phyloP scores from a whole-genome alignment of 1,284 basidiomycete species.

The Ustilago curta region DNA sequence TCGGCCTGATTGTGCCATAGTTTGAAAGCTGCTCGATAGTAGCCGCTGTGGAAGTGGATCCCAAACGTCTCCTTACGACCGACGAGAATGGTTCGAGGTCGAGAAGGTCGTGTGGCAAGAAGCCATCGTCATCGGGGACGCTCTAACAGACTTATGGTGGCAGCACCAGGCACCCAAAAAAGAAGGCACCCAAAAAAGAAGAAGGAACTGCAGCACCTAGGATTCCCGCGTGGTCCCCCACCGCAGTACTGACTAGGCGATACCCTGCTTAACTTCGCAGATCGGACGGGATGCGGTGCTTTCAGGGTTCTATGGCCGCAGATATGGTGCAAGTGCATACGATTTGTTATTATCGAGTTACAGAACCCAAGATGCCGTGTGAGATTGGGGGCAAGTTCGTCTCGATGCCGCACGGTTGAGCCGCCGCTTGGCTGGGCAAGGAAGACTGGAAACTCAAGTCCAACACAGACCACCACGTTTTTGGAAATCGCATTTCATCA shows the following conservation, averaged over 20 bases:
- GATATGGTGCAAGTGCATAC: too few relatives aligned
- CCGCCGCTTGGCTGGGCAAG: conserved; percentile 10
- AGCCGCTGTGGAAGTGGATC: too few relatives aligned
- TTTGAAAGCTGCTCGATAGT: background rate
- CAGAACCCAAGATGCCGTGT: too few relatives aligned
- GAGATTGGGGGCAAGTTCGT: background rate
- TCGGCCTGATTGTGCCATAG: conserved; percentile 13
- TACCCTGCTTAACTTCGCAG: conserved; percentile 83
- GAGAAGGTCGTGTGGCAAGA: background rate
- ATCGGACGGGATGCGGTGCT: conserved; percentile 84
- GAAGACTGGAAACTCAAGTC: conserved; percentile 14
- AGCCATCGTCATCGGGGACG: background rate
- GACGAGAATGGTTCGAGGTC: background rate
- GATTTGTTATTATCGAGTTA: too few relatives aligned
- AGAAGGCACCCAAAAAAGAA: background rate
- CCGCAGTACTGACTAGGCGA: conserved; percentile 84
- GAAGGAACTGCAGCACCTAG: conserved; percentile 80
- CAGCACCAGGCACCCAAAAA: background rate
- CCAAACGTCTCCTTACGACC: background rate
- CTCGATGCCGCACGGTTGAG: background rate
- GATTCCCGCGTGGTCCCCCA: conserved; percentile 86
- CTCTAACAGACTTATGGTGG: conserved; percentile 9
- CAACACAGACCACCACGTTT: conserved; percentile 34
- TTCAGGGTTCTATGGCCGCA: conserved; percentile 83
- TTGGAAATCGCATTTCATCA: background rate